Evolutionary conservation across 495 filamentous ascomycete species (phyloP), one percentile per base, ranked within the genome.

Genomic region (Penicillium alfredii): DNA sequence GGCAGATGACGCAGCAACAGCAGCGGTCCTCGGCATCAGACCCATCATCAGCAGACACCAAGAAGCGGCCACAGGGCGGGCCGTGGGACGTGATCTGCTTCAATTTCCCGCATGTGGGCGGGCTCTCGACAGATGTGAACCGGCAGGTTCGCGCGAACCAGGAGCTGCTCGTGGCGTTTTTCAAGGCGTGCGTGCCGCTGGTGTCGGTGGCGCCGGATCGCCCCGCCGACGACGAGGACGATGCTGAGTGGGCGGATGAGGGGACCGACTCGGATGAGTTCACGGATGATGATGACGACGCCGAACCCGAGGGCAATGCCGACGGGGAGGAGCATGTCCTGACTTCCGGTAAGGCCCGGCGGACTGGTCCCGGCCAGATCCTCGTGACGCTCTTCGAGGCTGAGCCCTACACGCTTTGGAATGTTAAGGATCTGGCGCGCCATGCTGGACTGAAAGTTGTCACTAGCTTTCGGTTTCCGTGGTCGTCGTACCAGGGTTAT

Each of bases 81-180:
- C 56, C 54, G 2, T 90, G 81, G 67, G 82, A 94, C 55, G 64
- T 75, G 22, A 79, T 96, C 32, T 73, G 87, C 30, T 98, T 96
- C 73, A 94, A 95, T 67, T 98, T 98, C 62, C 92, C 92, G 30
- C 92, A 98, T 61, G 82, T 94, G 2, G 92, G 92, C 33, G 92
- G 92, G 6, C 77, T 88, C 44, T 84, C 77, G 29, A 97, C 78
- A 28, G 92, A 98, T 63, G 86, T 95, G 32, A 94, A 94, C 63
- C 71, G 92, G 11, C 92, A 98, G 64, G 88, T 96, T 8, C 78
- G 92, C 21, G 73, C 80, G 47, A 97, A 98, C 55, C 92, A 97
- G 63, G 84, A 89, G 53, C 69, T 96, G 19, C 71, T 96, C 2
- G 84, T 93, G 7, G 71, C 66, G 4, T 94, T 94, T 59, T 95